Evolutionary conservation across 257 asterid species (phyloP).

Genomic region (Plantago ovata): DNA sequence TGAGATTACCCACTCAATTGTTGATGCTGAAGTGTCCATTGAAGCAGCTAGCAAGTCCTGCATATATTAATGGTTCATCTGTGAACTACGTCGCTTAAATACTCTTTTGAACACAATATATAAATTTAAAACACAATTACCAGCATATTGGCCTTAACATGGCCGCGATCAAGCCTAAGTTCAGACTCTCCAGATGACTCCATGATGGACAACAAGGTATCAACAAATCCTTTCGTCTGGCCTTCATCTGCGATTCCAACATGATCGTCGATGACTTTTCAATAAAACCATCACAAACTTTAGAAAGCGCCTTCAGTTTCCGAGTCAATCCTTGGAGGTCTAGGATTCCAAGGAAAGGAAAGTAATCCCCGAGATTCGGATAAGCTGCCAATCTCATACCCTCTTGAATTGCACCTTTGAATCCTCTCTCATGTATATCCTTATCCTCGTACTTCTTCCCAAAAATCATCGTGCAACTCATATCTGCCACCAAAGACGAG

Average conservation of each 20-base stretch:
- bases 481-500: constrained; percentile 28
- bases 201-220: constrained; percentile 43
- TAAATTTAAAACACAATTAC: constrained; percentile 13
- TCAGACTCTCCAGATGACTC: constrained; percentile 24
- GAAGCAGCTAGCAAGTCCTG: constrained; percentile 55
- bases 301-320: constrained; percentile 28
- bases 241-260: constrained; percentile 14
- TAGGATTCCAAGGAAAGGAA: constrained; percentile 21
- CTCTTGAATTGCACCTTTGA: constrained; percentile 37
- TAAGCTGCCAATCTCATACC: constrained; percentile 31
- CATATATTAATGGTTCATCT: not conserved
- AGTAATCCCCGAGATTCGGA: constrained; percentile 41
- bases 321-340: constrained; percentile 45
- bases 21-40: constrained; percentile 45
- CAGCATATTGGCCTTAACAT: constrained; percentile 50
- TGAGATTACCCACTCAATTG: constrained; percentile 45
- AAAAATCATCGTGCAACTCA: constrained; percentile 52
- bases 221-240: constrained; percentile 36
- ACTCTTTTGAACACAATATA: not conserved
- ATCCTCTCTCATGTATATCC: constrained; percentile 49
- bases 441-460: constrained; percentile 45
- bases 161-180: constrained; percentile 41
- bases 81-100: too few species aligned
- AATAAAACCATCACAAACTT: constrained; percentile 38
- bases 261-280: constrained; percentile 50